Percentiles rank a stretch among this genome's conserved stretches.
phyloP scores from a whole-genome alignment of 2,329 filamentous ascomycete genomes.

The Cladophialophora immunda region DNA sequence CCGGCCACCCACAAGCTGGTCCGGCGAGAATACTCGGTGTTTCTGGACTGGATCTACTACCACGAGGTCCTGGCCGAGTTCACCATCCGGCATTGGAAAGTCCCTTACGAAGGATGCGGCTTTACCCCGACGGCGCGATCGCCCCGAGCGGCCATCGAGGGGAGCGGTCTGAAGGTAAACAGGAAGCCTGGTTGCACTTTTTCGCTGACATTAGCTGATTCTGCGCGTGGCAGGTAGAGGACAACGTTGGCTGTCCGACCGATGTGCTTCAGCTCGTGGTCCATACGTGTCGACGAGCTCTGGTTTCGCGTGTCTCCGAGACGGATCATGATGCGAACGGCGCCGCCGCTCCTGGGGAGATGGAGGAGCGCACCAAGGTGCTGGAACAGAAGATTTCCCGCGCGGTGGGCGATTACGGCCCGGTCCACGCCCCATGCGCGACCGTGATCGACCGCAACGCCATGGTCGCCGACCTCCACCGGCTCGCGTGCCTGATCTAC shows the following conservation, averaged over 20 bases:
- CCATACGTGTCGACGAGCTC: conserved; percentile 31
- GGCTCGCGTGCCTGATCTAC: conserved; percentile 34
- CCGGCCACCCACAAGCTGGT: conserved; percentile 33
- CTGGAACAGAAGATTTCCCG: conserved; percentile 33
- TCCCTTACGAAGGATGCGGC: conserved; percentile 33
- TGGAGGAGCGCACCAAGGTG: conserved; percentile 21
- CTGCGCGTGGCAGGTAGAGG: conserved; percentile 26
- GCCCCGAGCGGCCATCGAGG: conserved; percentile 26
- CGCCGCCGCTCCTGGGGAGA: too few relatives aligned
- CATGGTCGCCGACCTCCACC: conserved; percentile 34
- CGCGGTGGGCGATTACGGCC: conserved; percentile 28
- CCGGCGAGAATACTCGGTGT: conserved; percentile 33
- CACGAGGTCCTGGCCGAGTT: conserved; percentile 34
- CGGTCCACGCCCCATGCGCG: conserved; percentile 27
- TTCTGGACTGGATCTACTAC: conserved; percentile 37
- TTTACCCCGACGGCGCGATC: conserved; percentile 27
- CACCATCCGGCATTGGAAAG: conserved; percentile 35
- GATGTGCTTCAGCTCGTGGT: conserved; percentile 33
- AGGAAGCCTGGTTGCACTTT: not conserved
- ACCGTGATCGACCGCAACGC: conserved; percentile 24
- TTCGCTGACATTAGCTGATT: conserved; percentile 15
- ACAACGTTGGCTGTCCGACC: conserved; percentile 33
- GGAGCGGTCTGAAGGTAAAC: conserved; percentile 24
- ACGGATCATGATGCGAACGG: conserved; percentile 23
- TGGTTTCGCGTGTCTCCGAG: conserved; percentile 24